phyloP scores from a whole-genome alignment of 257 asterid species.

The Przewalskia tangutica region DNA sequence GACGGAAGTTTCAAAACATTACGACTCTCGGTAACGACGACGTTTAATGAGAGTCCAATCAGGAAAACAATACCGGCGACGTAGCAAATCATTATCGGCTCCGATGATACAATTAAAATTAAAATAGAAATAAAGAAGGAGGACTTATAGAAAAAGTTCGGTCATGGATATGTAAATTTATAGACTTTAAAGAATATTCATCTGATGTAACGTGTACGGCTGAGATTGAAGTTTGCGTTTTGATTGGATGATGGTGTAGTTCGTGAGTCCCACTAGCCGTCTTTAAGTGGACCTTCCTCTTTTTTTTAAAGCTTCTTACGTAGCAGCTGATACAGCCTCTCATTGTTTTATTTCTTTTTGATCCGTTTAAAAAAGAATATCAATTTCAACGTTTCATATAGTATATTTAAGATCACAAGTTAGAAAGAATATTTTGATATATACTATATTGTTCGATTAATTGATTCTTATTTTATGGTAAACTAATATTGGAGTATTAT shows the following conservation, averaged over 20 bases:
- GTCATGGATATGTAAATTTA: not conserved
- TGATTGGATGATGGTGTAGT: not conserved
- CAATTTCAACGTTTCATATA: too few species aligned
- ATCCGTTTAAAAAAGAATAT: too few species aligned
- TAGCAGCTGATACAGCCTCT: too few species aligned
- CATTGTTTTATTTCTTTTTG: too few species aligned
- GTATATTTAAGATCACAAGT: too few species aligned
- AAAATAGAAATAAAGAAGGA: not conserved
- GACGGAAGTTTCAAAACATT: slow-evolving; percentile 55
- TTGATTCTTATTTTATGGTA: too few species aligned
- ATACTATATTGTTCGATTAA: too few species aligned
- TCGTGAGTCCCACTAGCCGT: not conserved
- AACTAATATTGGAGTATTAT: too few species aligned
- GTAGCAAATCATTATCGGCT: slow-evolving; percentile 27
- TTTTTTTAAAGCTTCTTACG: not conserved
- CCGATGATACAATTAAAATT: not conserved
- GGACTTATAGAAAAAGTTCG: not conserved
- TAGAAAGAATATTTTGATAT: too few species aligned
- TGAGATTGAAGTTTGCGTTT: not conserved
- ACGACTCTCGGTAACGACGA: slow-evolving; percentile 42
- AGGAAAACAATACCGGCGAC: slow-evolving; percentile 24
- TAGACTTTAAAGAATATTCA: not conserved
- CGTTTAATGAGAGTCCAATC: slow-evolving; percentile 31
- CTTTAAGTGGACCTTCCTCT: not conserved
- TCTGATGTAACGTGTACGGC: not conserved